Base-by-base conservation (phyloP, 805 yeast genomes). In the Myxozyma geophila region DNA sequence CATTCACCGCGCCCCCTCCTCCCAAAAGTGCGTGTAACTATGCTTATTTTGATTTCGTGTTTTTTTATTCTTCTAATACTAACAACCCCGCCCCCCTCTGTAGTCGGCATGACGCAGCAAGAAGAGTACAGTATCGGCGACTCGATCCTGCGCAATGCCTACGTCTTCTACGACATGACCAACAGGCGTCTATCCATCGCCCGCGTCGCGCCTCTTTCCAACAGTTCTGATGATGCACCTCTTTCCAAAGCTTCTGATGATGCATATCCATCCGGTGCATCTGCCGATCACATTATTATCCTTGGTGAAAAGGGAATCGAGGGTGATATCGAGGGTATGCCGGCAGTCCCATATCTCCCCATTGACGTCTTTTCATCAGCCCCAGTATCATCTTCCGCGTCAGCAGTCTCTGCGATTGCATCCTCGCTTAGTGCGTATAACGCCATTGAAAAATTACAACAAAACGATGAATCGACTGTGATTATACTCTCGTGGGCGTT, bases 81-180 rank as follows among this genome's bases (percentile, higher is more conserved):
- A 19, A 44, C 39, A 17, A 1, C 5, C n/a, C n/a, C n/a, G 23
- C 5, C 8, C 33, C 15, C 21, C 21, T 12, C 19, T 15, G 43
- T 39, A 37, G 46, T 40, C n/a, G 13, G 23, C n/a, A 28, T 28
- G 28, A 6, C 28, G 5, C 33, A 19, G 33, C 12, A 46, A 9
- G 36, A 40, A 33, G 65, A 61, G 33, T 58, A 57, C 35, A 36
- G 17, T 10, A 17, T 62, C 6, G 65, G 65, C 17, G 65, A 62
- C 40, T 50, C 66, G 17, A 54, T 64, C 33, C 41, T 64, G 6
- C 59, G 68, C 7, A 62, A 36, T 7, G 68, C 65, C n/a, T 64
- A 64, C 40, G 23, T 64, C 15, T 43, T 62, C 8, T 64, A 61
- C 33, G 57, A 58, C 41, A 44, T 44, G 47, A 37, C 36, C 8